These are phyloP conservation scores for Aureobasidium musti DNA, from an alignment of 2,329 filamentous ascomycete species.

Conservation along the genomic window DNA sequence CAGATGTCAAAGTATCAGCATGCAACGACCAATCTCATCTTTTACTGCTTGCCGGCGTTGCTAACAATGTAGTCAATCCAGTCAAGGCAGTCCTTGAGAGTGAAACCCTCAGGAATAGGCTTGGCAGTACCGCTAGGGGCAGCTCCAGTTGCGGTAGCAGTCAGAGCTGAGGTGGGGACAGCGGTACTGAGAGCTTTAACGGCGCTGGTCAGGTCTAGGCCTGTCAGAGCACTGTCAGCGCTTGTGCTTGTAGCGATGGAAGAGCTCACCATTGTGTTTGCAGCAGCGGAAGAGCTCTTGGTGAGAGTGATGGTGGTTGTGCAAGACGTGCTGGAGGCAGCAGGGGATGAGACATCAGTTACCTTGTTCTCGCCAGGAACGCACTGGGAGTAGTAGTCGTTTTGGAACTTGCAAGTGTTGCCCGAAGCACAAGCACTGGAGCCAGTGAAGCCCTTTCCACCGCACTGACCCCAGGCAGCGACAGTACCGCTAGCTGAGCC, in stretches of 20 bases:
- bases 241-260: background rate
- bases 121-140: constrained; percentile 29
- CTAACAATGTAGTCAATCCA: constrained; percentile 34
- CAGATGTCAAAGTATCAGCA: background rate
- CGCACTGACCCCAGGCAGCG: constrained; percentile 38
- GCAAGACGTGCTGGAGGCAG: constrained; percentile 27
- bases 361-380: constrained; percentile 29
- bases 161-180: constrained; percentile 32
- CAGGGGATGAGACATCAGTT: constrained; percentile 26
- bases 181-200: constrained; percentile 33
- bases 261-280: constrained; percentile 7
- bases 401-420: constrained; percentile 41
- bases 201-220: constrained; percentile 26
- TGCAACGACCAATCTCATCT: background rate
- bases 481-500: constrained; percentile 14
- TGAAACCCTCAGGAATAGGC: constrained; percentile 32
- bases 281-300: constrained; percentile 22
- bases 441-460: constrained; percentile 43
- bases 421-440: constrained; percentile 41
- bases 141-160: constrained; percentile 32
- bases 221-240: constrained; percentile 16
- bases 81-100: constrained; percentile 33
- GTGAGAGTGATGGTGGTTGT: constrained; percentile 30
- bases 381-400: constrained; percentile 46
- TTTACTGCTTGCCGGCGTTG: background rate